phyloP scores from a whole-genome alignment of 192 early-diverging fungal genomes.

The Entomortierella beljakovae region DNA sequence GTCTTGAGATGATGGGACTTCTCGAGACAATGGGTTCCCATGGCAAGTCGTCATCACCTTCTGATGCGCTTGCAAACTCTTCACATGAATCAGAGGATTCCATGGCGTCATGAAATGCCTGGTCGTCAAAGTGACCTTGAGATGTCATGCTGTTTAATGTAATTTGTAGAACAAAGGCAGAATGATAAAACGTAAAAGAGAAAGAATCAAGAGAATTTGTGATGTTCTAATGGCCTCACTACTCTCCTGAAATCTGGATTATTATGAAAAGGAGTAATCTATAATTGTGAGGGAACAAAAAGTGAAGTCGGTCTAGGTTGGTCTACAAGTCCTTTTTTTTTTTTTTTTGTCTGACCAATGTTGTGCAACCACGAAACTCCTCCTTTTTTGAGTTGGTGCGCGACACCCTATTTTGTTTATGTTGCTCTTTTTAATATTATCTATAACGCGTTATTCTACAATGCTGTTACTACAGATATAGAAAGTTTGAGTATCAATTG shows the following conservation, averaged over 20 bases:
- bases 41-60: conserved; percentile 47
- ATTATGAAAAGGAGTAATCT: too few species aligned
- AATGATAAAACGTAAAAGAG: not conserved
- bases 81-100: conserved; percentile 47
- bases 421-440: too few species aligned
- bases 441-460: too few species aligned
- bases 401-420: not conserved
- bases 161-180: not conserved
- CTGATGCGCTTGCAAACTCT: conserved; percentile 53
- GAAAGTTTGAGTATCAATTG: too few species aligned
- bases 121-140: not conserved
- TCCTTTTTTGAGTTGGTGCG: not conserved
- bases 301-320: too few species aligned
- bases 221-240: too few species aligned
- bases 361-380: too few species aligned
- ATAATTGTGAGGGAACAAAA: too few species aligned
- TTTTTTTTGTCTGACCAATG: too few species aligned
- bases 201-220: not conserved
- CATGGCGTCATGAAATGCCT: conserved; percentile 13
- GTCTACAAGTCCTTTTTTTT: too few species aligned
- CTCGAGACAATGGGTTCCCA: conserved; percentile 44
- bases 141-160: conserved; percentile 10
- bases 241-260: too few species aligned
- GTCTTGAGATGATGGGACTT: conserved; percentile 34
- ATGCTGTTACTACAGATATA: too few species aligned